These are phyloP conservation scores for Arabis hirsuta DNA, from an alignment of 345 rosid genomes.

Conservation along the genomic window DNA sequence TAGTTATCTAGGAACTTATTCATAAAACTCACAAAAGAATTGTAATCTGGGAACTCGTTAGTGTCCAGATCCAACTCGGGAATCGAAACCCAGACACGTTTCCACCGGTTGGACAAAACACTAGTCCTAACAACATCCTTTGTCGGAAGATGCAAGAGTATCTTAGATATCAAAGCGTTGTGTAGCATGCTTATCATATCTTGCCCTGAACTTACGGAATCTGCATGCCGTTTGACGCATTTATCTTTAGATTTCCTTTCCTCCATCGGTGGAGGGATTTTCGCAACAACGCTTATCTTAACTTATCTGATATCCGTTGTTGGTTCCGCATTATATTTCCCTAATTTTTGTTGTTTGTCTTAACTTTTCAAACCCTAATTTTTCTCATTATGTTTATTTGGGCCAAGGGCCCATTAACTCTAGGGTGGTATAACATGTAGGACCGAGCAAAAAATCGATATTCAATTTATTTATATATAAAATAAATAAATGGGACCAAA, in stretches of 20 bases:
- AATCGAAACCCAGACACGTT: background rate
- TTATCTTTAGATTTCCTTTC: background rate
- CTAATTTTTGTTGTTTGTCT: too few relatives aligned
- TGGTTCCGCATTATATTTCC: too few relatives aligned
- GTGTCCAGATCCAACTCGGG: background rate
- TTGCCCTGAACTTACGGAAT: too few relatives aligned
- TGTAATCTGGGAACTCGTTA: background rate
- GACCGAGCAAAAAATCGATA: too few relatives aligned
- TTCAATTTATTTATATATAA: too few relatives aligned
- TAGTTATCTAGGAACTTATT: background rate
- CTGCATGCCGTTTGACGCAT: background rate
- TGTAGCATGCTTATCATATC: slow-evolving; percentile 22
- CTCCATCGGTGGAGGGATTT: background rate
- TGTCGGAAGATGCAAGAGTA: slow-evolving; percentile 1
- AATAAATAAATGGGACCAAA: too few relatives aligned
- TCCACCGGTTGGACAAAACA: slow-evolving; percentile 19
- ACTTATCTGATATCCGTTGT: too few relatives aligned
- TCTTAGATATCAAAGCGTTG: slow-evolving; percentile 17
- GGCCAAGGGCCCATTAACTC: too few relatives aligned
- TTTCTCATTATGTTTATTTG: too few relatives aligned
- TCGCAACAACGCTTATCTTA: too few relatives aligned
- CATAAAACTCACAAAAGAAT: slow-evolving; percentile 3
- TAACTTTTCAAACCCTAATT: too few relatives aligned
- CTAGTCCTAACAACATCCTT: slow-evolving; percentile 12
- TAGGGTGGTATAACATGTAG: too few relatives aligned